Conservation (phyloP, 2,329 filamentous ascomycete species). For the Fusarium globosum region DNA sequence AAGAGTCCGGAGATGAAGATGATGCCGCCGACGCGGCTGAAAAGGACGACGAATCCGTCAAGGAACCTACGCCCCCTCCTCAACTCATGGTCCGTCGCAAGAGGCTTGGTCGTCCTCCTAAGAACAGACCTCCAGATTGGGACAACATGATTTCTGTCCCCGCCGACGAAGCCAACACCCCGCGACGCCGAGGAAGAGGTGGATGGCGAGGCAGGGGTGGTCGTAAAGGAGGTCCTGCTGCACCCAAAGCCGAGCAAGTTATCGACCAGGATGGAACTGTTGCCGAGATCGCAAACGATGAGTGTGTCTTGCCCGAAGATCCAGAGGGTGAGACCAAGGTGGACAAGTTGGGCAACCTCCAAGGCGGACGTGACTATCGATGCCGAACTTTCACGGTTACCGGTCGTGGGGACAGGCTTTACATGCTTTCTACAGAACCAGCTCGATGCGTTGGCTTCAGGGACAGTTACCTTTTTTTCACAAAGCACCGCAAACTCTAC, state of each 20-base stretch:
- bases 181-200: constrained; percentile 72
- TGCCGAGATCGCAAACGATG: constrained; percentile 90
- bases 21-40: constrained; percentile 45
- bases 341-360: constrained; percentile 85
- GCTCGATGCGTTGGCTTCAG: constrained; percentile 96
- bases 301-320: constrained; percentile 89
- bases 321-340: constrained; percentile 92
- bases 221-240: constrained; percentile 74
- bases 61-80: constrained; percentile 66
- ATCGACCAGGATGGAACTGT: constrained; percentile 95
- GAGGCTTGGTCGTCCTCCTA: constrained; percentile 85
- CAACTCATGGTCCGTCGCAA: constrained; percentile 76
- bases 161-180: constrained; percentile 66
- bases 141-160: constrained; percentile 70
- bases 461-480: constrained; percentile 98
- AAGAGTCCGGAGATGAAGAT: constrained; percentile 59
- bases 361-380: constrained; percentile 88
- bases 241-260: constrained; percentile 83
- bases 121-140: constrained; percentile 85
- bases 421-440: constrained; percentile 98
- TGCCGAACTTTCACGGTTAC: constrained; percentile 94
- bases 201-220: constrained; percentile 77
- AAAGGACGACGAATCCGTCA: constrained; percentile 57
- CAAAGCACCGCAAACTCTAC: constrained; percentile 94
- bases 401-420: constrained; percentile 84